phyloP scores from a whole-genome alignment of 1,139 yeast genomes.

The Geotrichum phurueaensis region DNA sequence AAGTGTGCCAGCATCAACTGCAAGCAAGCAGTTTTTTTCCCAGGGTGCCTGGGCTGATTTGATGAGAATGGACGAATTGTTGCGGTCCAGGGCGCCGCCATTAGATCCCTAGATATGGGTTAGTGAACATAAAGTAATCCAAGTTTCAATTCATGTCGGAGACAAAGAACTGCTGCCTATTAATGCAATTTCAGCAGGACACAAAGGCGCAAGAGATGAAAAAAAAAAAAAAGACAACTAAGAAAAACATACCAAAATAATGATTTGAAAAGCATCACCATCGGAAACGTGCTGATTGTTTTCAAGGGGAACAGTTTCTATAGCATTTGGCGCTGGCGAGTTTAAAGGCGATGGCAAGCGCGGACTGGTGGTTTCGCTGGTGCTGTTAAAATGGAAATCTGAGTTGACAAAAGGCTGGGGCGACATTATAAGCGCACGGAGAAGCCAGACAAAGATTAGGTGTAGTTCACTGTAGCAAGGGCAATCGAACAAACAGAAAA shows the following conservation, averaged over 20 bases:
- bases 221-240: neutral
- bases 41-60: constrained; percentile 48
- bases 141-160: neutral
- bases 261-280: constrained; percentile 15
- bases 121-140: neutral
- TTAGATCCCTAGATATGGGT: constrained; percentile 14
- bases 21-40: constrained; percentile 39
- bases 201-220: neutral
- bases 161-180: neutral
- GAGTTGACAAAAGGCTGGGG: neutral
- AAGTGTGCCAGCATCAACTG: constrained; percentile 80
- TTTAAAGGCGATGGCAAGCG: neutral
- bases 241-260: constrained; percentile 13
- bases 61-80: constrained; percentile 46
- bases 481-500: neutral
- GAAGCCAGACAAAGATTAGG: neutral
- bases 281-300: neutral
- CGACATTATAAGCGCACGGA: neutral
- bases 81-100: constrained; percentile 31
- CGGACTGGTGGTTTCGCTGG: neutral
- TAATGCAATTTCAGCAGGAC: neutral
- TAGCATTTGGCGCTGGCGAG: neutral
- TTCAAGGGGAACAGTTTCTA: neutral
- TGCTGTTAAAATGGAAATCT: neutral
- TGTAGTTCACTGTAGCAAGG: neutral